Percentiles rank a stretch among this genome's conserved stretches.
Conservation (phyloP, 2,329 filamentous ascomycete genomes). For the Diaporthe ilicicola region DNA sequence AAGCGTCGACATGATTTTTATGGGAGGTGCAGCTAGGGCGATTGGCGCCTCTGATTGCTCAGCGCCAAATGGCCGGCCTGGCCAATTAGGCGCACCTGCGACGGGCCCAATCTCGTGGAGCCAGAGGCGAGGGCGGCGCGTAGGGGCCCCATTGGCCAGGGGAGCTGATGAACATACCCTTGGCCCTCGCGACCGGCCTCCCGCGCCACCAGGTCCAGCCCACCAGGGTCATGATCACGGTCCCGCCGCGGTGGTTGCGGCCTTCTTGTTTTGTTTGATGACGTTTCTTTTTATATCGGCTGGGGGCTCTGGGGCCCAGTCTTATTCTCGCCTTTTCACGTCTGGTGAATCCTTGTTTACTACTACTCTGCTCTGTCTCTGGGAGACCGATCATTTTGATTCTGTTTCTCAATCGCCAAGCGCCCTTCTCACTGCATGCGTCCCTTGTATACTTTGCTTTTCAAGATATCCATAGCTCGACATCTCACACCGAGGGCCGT, state of each 20-base stretch:
- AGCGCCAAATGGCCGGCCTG: conserved; percentile 18
- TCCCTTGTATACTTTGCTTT: conserved; percentile 16
- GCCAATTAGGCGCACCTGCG: conserved; percentile 30
- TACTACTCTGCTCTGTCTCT: no score
- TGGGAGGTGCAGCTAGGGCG: conserved; percentile 7
- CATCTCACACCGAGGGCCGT: conserved; percentile 1
- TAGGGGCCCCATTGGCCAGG: conserved; percentile 29
- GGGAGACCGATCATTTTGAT: no score
- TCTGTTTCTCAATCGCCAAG: background rate
- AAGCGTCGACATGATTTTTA: background rate
- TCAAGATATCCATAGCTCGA: background rate
- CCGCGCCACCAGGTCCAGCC: conserved; percentile 1
- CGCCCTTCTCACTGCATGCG: conserved; percentile 11
- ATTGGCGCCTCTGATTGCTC: conserved; percentile 30
- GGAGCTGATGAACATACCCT: conserved; percentile 13
- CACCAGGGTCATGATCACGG: background rate
- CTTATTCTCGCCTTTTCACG: background rate
- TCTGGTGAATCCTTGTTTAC: conserved; percentile 6
- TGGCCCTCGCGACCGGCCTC: conserved; percentile 7
- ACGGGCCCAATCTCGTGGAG: conserved; percentile 32
- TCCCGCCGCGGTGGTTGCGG: conserved; percentile 18
- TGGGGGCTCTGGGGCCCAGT: background rate
- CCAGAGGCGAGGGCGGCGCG: conserved; percentile 16
- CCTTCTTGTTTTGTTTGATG: conserved; percentile 29
- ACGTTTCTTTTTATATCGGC: conserved; percentile 28